Percentiles rank a stretch among this genome's conserved stretches.
Conservation (phyloP, 192 early-diverging fungal genomes). For the Kickxella alabastrina region DNA sequence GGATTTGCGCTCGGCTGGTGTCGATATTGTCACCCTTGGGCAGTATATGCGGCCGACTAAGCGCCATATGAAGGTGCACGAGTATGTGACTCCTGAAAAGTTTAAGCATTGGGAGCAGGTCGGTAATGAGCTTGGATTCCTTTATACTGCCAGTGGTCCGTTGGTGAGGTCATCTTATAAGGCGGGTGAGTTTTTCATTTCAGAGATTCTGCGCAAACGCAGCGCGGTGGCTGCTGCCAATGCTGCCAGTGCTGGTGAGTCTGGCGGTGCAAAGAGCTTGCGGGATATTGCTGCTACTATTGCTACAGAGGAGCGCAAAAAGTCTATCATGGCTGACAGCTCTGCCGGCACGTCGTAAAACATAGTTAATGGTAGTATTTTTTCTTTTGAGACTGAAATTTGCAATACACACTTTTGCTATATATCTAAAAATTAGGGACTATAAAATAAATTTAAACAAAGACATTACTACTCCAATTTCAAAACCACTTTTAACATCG, state of each 20-base stretch:
- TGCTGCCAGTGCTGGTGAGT: not conserved
- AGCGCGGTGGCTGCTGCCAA: conserved; percentile 22
- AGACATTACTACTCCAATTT: no score
- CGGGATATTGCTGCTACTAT: conserved; percentile 37
- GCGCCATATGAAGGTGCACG: conserved; percentile 95
- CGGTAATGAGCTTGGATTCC: conserved; percentile 82
- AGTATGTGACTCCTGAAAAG: conserved; percentile 89
- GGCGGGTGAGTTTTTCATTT: conserved; percentile 96
- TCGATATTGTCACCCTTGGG: conserved; percentile 95
- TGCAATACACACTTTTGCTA: no score
- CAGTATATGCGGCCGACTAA: conserved; percentile 99
- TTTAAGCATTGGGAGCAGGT: conserved; percentile 84
- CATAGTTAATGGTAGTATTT: no score
- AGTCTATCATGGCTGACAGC: not conserved
- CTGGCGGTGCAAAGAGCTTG: conserved; percentile 13
- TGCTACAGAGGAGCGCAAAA: conserved; percentile 36
- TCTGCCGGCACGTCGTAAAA: no score
- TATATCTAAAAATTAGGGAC: no score
- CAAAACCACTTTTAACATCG: no score
- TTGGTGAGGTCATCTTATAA: conserved; percentile 94
- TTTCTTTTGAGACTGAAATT: no score
- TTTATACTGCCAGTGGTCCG: conserved; percentile 93
- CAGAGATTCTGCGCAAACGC: conserved; percentile 68
- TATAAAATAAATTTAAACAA: no score
- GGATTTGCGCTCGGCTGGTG: conserved; percentile 73